Percentiles rank a stretch among this genome's conserved stretches.
Conservation (phyloP, 345 rosid genomes). For the Acer saccharum region DNA sequence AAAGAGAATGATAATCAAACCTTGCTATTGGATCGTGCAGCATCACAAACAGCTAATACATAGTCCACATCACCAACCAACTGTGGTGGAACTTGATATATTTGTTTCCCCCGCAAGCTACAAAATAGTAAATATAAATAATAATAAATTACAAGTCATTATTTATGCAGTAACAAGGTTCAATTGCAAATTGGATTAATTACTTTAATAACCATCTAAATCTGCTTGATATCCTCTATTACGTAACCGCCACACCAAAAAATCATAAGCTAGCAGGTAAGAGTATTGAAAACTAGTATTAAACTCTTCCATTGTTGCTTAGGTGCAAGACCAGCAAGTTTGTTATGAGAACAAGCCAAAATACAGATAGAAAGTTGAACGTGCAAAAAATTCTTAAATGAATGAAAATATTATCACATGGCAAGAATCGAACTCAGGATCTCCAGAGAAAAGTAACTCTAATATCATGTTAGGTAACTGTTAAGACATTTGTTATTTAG, state of each 20-base stretch:
- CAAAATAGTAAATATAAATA: slow-evolving; percentile 21
- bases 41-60: slow-evolving; percentile 76
- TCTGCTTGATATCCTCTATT: not conserved
- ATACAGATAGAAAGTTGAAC: not conserved
- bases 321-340: not conserved
- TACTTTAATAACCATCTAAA: not conserved
- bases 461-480: too few relatives aligned
- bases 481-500: not conserved
- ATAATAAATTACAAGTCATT: slow-evolving; percentile 2
- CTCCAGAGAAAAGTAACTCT: too few relatives aligned
- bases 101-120: slow-evolving; percentile 89
- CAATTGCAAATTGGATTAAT: not conserved
- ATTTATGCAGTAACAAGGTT: not conserved
- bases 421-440: not conserved
- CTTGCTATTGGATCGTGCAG: slow-evolving; percentile 61
- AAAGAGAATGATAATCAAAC: slow-evolving; percentile 31
- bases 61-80: slow-evolving; percentile 68
- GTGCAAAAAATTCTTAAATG: not conserved
- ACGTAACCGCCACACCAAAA: not conserved
- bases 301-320: not conserved
- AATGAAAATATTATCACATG: not conserved
- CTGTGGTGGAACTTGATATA: slow-evolving; percentile 65
- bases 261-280: not conserved
- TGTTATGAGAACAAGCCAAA: not conserved
- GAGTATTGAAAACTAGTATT: not conserved